phyloP scores from a whole-genome alignment of 768 basidiomycete species.

The Rhizopogon vinicolor region DNA sequence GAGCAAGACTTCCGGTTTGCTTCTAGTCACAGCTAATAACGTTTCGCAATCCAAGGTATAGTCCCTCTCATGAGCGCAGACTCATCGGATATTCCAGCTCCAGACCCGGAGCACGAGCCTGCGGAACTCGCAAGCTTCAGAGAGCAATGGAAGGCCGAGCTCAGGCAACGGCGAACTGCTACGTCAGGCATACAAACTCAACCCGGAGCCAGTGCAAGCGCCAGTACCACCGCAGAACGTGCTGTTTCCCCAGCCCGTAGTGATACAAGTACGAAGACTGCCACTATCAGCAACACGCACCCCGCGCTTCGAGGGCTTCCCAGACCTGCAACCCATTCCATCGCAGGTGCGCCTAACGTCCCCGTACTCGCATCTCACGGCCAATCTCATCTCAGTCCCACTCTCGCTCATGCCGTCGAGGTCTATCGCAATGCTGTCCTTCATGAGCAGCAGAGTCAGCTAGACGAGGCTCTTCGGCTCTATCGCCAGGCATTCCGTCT shows the following conservation, averaged over 20 bases:
- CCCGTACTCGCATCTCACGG: conserved; percentile 18
- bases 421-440: conserved; percentile 68
- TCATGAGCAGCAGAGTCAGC: conserved; percentile 66
- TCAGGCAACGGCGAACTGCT: conserved; percentile 29
- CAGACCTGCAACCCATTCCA: conserved; percentile 6
- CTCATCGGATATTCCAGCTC: background rate
- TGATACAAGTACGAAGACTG: background rate
- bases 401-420: conserved; percentile 48
- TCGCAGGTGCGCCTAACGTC: conserved; percentile 10
- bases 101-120: conserved; percentile 36
- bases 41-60: background rate
- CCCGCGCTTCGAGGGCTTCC: background rate
- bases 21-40: background rate
- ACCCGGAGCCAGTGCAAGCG: background rate
- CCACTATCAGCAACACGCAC: background rate
- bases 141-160: conserved; percentile 69
- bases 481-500: conserved; percentile 81
- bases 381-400: conserved; percentile 28
- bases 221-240: conserved; percentile 6
- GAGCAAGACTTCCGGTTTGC: background rate
- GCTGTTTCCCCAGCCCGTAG: conserved; percentile 1
- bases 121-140: conserved; percentile 68
- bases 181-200: background rate
- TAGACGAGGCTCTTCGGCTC: conserved; percentile 70
- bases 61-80: background rate